A percentile compares a stretch with the other conserved stretches of the same genome.
Conservation (phyloP, 345 rosid species). For the Ricinus communis region DNA sequence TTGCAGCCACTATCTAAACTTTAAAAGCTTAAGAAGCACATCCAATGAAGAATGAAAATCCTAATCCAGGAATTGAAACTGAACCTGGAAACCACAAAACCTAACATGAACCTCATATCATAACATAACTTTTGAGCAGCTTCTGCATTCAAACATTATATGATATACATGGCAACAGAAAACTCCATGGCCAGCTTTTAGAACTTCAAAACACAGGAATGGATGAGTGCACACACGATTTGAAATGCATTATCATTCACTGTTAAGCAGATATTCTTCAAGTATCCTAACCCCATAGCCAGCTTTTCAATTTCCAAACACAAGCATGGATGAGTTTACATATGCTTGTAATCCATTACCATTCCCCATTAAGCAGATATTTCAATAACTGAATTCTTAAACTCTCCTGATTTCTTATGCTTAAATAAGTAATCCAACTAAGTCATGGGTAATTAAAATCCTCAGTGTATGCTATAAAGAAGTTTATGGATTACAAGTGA, state of each 20-base stretch:
- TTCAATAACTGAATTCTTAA: background rate
- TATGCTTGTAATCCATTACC: background rate
- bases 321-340: background rate
- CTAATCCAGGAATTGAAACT: background rate
- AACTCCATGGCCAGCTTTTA: background rate
- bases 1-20: slow-evolving; percentile 7
- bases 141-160: background rate
- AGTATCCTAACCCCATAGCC: too few species aligned
- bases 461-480: background rate
- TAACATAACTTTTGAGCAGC: background rate
- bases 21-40: background rate
- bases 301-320: background rate
- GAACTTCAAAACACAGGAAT: background rate
- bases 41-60: background rate
- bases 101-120: background rate
- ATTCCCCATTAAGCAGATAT: background rate
- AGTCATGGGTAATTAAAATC: background rate
- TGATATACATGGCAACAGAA: too few species aligned
- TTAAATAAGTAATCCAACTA: background rate
- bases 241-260: background rate
- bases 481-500: too few species aligned
- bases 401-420: background rate
- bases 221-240: background rate
- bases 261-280: too few species aligned
- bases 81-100: background rate